Evolutionary conservation across 257 asterid genomes (phyloP).

Genomic region (Solanum chilense): DNA sequence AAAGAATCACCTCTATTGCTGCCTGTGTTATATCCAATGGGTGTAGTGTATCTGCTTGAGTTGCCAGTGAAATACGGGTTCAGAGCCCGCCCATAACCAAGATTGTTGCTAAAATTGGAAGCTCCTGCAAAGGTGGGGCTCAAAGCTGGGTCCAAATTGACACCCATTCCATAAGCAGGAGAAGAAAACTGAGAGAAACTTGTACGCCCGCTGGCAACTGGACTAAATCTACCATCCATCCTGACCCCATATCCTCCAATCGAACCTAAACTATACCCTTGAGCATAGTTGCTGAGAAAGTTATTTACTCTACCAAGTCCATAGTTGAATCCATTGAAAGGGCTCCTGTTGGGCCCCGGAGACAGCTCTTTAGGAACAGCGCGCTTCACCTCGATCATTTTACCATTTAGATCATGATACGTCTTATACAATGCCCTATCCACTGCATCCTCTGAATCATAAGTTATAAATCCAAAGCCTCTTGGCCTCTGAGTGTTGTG

Average conservation of each 20-base stretch:
- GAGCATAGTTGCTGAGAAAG: constrained; percentile 44
- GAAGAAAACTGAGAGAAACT: constrained; percentile 46
- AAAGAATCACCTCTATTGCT: constrained; percentile 45
- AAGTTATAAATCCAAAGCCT: constrained; percentile 74
- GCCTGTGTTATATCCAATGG: constrained; percentile 55
- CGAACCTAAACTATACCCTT: constrained; percentile 42
- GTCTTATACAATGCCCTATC: constrained; percentile 65
- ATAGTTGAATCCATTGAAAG: constrained; percentile 45
- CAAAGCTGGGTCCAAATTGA: constrained; percentile 58
- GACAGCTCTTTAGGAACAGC: constrained; percentile 79
- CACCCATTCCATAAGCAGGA: constrained; percentile 49
- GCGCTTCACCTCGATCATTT: constrained; percentile 75
- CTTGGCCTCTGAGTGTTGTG: constrained; percentile 82
- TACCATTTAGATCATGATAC: constrained; percentile 67
- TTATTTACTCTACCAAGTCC: constrained; percentile 49
- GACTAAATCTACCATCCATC: constrained; percentile 61
- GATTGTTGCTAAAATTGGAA: constrained; percentile 48
- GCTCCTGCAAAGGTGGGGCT: constrained; percentile 46
- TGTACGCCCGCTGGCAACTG: constrained; percentile 41
- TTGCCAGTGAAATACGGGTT: constrained; percentile 47
- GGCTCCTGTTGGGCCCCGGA: constrained; percentile 58
- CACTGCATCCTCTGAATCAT: constrained; percentile 76
- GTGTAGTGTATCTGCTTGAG: constrained; percentile 49
- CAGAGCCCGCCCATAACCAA: constrained; percentile 53
- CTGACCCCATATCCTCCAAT: constrained; percentile 57